Percentiles rank a stretch among this genome's conserved stretches.
These are phyloP conservation scores for Pythium grandisporangium DNA, from an alignment of 352 stramenopile species.

Conservation along the genomic window DNA sequence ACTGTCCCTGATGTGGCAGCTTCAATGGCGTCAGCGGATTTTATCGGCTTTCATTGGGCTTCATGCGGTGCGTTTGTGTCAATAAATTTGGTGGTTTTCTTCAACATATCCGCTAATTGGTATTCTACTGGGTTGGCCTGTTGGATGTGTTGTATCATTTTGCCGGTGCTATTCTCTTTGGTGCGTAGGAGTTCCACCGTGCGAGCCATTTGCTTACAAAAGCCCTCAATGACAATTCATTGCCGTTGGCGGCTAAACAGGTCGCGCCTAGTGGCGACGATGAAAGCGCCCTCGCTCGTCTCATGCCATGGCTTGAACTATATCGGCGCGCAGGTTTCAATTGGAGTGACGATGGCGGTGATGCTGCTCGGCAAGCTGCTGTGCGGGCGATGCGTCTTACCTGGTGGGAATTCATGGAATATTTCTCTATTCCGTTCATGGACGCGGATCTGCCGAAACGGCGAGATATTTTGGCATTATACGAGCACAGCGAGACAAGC, in stretches of 20 bases:
- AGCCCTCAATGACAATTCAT: conserved; percentile 9
- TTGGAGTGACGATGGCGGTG: conserved; percentile 43
- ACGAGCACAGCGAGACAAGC: conserved; percentile 42
- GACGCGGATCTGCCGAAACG: conserved; percentile 44
- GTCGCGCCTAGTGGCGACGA: conserved; percentile 7
- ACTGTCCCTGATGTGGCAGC: conserved; percentile 50
- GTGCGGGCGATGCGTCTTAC: conserved; percentile 34
- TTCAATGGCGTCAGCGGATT: conserved; percentile 58
- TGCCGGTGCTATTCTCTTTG: neutral
- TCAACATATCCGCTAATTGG: too few species aligned
- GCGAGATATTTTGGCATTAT: conserved; percentile 53
- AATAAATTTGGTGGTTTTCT: too few species aligned
- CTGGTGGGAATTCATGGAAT: conserved; percentile 70
- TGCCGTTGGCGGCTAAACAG: conserved; percentile 6
- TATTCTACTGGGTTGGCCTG: too few species aligned
- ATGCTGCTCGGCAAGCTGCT: conserved; percentile 21
- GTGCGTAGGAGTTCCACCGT: conserved; percentile 9
- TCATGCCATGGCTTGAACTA: conserved; percentile 62
- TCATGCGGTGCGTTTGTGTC: conserved; percentile 25
- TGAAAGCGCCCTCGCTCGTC: conserved; percentile 11
- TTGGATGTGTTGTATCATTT: too few species aligned
- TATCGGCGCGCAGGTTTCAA: conserved; percentile 47
- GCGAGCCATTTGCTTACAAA: conserved; percentile 2
- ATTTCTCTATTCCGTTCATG: conserved; percentile 73
- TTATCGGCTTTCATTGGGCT: conserved; percentile 54